Evolutionary conservation across 2,329 filamentous ascomycete genomes (phyloP).

Genomic region (Fusarium acutatum): DNA sequence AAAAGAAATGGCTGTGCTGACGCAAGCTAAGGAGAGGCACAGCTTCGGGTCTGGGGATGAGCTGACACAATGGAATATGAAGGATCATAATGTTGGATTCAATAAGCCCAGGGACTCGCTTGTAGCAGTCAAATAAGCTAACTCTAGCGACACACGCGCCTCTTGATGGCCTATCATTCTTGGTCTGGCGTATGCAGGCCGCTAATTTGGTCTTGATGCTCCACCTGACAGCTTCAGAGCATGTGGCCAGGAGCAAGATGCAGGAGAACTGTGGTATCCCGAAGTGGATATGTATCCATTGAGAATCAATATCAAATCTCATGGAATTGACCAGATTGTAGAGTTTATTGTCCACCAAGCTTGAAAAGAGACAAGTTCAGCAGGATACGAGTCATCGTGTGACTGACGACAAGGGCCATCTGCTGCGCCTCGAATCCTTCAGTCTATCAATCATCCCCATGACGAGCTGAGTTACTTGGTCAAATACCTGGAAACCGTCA

Average conservation of each 20-base stretch:
- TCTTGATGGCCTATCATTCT: neutral
- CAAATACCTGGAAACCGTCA: neutral
- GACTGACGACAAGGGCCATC: neutral
- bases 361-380: neutral
- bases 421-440: neutral
- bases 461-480: neutral
- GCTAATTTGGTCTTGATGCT: neutral
- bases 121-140: neutral
- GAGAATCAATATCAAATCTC: neutral
- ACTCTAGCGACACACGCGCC: neutral
- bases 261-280: neutral
- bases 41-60: neutral
- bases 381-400: neutral
- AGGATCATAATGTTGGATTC: neutral
- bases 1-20: neutral
- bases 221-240: neutral
- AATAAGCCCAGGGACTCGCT: neutral
- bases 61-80: neutral
- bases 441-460: neutral
- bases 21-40: neutral
- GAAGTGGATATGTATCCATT: neutral
- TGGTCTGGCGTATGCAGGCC: neutral
- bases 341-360: neutral
- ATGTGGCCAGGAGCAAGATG: neutral
- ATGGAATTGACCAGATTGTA: neutral